These are phyloP conservation scores for Phoma sp. DNA, from an alignment of 2,329 filamentous ascomycete species.

Conservation along the genomic window DNA sequence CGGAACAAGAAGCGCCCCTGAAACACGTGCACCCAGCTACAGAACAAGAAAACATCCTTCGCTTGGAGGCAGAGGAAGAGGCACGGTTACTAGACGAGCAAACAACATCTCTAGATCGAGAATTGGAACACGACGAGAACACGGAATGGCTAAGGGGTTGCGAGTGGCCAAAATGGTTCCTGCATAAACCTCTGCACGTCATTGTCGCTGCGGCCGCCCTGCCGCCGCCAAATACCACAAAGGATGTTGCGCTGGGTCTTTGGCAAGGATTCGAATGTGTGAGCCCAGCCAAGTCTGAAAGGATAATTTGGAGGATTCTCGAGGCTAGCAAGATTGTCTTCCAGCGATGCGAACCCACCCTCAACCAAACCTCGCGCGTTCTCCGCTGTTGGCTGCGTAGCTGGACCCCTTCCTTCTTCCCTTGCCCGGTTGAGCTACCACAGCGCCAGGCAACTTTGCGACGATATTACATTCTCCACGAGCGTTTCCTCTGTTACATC, in stretches of 20 bases:
- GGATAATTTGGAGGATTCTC: slow-evolving; percentile 17
- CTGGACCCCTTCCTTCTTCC: too few relatives aligned
- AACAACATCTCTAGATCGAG: slow-evolving; percentile 5
- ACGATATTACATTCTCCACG: too few relatives aligned
- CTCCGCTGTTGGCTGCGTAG: too few relatives aligned
- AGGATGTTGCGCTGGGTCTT: slow-evolving; percentile 6
- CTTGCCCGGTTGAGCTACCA: too few relatives aligned
- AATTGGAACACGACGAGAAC: slow-evolving; percentile 16
- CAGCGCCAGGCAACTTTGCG: too few relatives aligned
- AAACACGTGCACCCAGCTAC: neutral
- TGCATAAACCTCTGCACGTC: slow-evolving; percentile 14
- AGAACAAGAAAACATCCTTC: neutral
- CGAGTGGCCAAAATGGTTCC: slow-evolving; percentile 13
- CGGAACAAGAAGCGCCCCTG: neutral
- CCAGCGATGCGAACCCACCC: slow-evolving; percentile 11
- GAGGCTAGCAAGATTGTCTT: slow-evolving; percentile 15
- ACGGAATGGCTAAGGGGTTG: slow-evolving; percentile 17
- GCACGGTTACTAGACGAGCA: slow-evolving; percentile 4
- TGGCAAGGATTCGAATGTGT: slow-evolving; percentile 9
- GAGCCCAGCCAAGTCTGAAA: slow-evolving; percentile 7
- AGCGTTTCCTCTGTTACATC: too few relatives aligned
- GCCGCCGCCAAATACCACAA: neutral
- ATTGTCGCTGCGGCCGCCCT: slow-evolving; percentile 9
- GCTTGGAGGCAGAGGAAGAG: slow-evolving; percentile 15
- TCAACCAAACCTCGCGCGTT: slow-evolving; percentile 9